A percentile compares a stretch with the other conserved stretches of the same genome.
phyloP scores from a whole-genome alignment of 495 filamentous ascomycete genomes.

The Tricharina praecox region DNA sequence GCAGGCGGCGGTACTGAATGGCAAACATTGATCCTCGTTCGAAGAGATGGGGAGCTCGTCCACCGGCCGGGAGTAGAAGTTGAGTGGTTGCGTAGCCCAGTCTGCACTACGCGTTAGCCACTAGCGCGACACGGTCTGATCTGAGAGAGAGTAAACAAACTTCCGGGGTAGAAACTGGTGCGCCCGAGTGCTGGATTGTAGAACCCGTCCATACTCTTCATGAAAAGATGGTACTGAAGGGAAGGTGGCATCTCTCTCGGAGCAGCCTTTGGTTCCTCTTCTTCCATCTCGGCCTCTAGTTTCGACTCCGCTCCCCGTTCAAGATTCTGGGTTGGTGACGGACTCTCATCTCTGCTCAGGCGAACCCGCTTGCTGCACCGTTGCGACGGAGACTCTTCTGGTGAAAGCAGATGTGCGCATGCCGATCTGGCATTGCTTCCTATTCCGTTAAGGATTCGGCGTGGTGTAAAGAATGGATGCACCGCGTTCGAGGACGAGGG shows the following conservation, averaged over 20 bases:
- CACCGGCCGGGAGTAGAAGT: conserved; percentile 22
- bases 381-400: conserved; percentile 21
- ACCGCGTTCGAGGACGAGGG: conserved; percentile 12
- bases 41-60: conserved; percentile 16
- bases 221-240: conserved; percentile 11
- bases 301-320: conserved; percentile 5
- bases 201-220: conserved; percentile 19
- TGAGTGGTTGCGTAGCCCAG: conserved; percentile 18
- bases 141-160: conserved; percentile 8
- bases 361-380: conserved; percentile 13
- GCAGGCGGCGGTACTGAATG: conserved; percentile 2
- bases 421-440: conserved; percentile 12
- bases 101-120: conserved; percentile 12
- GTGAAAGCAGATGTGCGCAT: conserved; percentile 15
- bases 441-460: conserved; percentile 14
- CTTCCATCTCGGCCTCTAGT: too few species aligned
- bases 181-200: conserved; percentile 10
- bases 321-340: not conserved
- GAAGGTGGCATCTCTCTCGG: conserved; percentile 10
- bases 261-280: too few species aligned
- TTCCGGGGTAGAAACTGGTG: conserved; percentile 13
- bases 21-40: conserved; percentile 6
- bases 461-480: conserved; percentile 26
- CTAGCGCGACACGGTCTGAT: conserved; percentile 1
- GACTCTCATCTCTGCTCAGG: conserved; percentile 7